phyloP scores from a whole-genome alignment of 805 yeast species.

The Saccharomyces paradoxus region DNA sequence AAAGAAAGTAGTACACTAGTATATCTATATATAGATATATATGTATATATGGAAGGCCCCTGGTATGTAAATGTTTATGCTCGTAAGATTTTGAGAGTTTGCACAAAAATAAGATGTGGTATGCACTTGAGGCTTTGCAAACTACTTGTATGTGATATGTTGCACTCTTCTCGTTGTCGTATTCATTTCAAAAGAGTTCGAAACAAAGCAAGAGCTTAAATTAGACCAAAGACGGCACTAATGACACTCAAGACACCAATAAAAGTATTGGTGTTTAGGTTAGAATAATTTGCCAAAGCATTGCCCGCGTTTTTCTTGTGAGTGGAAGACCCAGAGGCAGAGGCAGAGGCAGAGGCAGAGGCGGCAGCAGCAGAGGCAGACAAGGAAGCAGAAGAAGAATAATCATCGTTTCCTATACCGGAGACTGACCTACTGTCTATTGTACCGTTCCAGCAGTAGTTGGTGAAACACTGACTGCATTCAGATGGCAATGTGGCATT shows the following conservation, averaged over 20 bases:
- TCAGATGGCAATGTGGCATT: slow-evolving; percentile 51
- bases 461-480: slow-evolving; percentile 61
- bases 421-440: slow-evolving; percentile 14
- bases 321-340: slow-evolving; percentile 37
- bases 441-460: slow-evolving; percentile 70
- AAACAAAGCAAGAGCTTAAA: slow-evolving; percentile 33
- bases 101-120: background rate
- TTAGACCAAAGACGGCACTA: slow-evolving; percentile 67
- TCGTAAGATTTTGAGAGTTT: background rate
- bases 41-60: background rate
- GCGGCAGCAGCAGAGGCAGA: slow-evolving; percentile 1
- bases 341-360: slow-evolving; percentile 1
- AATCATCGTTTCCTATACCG: slow-evolving; percentile 11
- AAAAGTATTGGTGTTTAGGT: slow-evolving; percentile 50
- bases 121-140: background rate
- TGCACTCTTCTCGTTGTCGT: slow-evolving; percentile 45
- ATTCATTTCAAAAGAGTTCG: slow-evolving; percentile 42
- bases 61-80: background rate
- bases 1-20: background rate
- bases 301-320: slow-evolving; percentile 3
- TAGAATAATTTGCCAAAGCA: slow-evolving; percentile 61
- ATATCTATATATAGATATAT: background rate
- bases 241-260: slow-evolving; percentile 76
- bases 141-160: slow-evolving; percentile 18
- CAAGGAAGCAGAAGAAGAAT: slow-evolving; percentile 3